Base-by-base conservation (phyloP, 2,329 filamentous ascomycete genomes). In the Apiospora kogelbergensis region DNA sequence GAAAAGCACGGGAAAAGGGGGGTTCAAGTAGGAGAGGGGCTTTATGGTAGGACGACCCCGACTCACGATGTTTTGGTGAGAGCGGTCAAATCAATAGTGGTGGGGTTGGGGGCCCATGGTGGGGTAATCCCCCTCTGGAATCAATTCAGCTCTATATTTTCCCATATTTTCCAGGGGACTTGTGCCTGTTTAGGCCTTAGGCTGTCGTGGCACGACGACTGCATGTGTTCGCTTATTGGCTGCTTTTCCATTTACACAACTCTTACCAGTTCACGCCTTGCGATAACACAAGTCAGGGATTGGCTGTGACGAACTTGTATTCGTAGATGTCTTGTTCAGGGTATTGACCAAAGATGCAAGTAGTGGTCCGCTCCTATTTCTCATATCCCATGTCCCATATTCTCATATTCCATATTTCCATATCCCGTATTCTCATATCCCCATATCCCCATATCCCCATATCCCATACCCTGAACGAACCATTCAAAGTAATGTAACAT, bases 61-160 rank as follows among this genome's bases (percentile, higher is more conserved):
- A 65, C 22, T 65, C 63, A 44, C 40, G 40, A 65, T 65, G 63
- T n/a, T 65, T n/a, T 24, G 63, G 6, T 17, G 11, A 44, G 63
- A 26, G 63, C 63, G 63, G 63, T 65, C 63, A 65, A 65, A 26
- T 44, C 20, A 65, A 26, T 20, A 3, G 37, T 65, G 37, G 63
- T 44, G 63, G 63, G 63, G 63, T 44, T 26, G 63, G 11, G 22
- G 40, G 22, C 17, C 22, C 26, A 60, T 60, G 30, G 53, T 60
- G 53, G 53, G 53, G 53, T 60, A 60, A 22, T 60, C 22, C 20
- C n/a, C 10, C 53, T 6, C 53, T 60, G 53, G 37, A 60, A 60
- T 60, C 30, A 33, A 60, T 57, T 20, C 15, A 20, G 33, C 48
- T 57, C 33, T 30, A 53, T 53, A 30, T 53, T 24, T 15, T 48